phyloP scores from a whole-genome alignment of 495 filamentous ascomycete species.

The Aspergillus homomorphus region DNA sequence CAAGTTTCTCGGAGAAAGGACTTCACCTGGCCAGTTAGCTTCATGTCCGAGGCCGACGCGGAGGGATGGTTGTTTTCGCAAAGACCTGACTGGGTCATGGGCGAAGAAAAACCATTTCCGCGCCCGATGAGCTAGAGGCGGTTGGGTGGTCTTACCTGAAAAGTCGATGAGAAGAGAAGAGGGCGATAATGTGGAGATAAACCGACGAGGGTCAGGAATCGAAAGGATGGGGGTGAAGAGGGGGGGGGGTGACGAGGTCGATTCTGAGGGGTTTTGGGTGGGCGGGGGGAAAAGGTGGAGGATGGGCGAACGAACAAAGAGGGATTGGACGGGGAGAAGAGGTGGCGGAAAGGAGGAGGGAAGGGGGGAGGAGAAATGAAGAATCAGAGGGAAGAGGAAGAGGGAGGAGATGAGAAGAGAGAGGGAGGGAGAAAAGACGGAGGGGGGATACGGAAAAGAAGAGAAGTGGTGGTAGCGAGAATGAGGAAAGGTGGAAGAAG shows the following conservation, averaged over 20 bases:
- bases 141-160: slow-evolving; percentile 1
- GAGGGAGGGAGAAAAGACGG: slow-evolving; percentile 16
- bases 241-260: slow-evolving; percentile 6
- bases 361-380: slow-evolving; percentile 8
- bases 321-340: slow-evolving; percentile 18
- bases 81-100: slow-evolving; percentile 4
- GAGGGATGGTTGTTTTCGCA: slow-evolving; percentile 2
- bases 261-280: slow-evolving; percentile 22
- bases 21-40: not conserved
- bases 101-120: slow-evolving; percentile 12
- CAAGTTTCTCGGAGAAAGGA: not conserved
- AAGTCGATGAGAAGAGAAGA: not conserved
- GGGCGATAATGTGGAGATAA: not conserved
- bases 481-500: slow-evolving; percentile 10
- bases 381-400: slow-evolving; percentile 21
- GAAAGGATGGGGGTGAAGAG: not conserved
- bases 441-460: slow-evolving; percentile 19
- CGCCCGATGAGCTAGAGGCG: not conserved
- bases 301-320: slow-evolving; percentile 21
- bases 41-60: not conserved
- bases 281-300: slow-evolving; percentile 30
- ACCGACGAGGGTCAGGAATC: slow-evolving; percentile 2
- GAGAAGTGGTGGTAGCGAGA: slow-evolving; percentile 23
- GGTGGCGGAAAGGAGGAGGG: slow-evolving; percentile 21
- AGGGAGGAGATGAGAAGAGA: slow-evolving; percentile 19